Evolutionary conservation across 306 rosid genomes (phyloP).

Genomic region (Acacia crassicarpa): DNA sequence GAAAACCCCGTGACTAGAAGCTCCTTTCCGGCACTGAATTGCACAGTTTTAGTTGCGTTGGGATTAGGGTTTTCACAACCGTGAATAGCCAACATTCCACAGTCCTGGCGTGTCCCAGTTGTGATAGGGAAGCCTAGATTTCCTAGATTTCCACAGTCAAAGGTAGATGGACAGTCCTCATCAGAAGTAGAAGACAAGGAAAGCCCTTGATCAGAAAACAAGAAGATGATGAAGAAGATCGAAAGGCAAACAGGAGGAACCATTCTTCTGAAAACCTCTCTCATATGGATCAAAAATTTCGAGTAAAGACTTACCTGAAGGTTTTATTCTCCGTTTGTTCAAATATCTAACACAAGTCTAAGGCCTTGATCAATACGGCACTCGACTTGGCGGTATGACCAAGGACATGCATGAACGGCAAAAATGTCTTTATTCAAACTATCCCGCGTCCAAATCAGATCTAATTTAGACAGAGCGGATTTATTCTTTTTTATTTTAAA

Average conservation of each 20-base stretch:
- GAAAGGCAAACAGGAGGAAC: background rate
- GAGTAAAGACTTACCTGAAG: background rate
- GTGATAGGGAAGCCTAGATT: constrained; percentile 17
- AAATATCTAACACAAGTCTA: background rate
- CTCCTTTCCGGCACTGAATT: background rate
- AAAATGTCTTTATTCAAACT: background rate
- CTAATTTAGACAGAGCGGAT: no score
- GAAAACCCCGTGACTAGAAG: background rate
- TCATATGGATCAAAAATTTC: background rate
- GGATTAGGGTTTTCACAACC: constrained; percentile 15
- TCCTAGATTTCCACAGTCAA: constrained; percentile 36
- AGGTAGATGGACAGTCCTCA: constrained; percentile 11
- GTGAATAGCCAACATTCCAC: constrained; percentile 35
- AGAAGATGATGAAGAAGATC: background rate
- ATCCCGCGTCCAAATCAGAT: no score
- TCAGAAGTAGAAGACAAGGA: background rate
- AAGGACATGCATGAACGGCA: background rate
- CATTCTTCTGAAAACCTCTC: constrained; percentile 1
- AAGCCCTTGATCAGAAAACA: background rate
- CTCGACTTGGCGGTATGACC: background rate
- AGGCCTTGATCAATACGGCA: background rate
- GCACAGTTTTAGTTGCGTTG: background rate
- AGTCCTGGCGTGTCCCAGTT: background rate
- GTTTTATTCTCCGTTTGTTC: background rate
- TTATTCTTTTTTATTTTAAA: no score